Conservation (phyloP, 2,329 filamentous ascomycete genomes). For the Metarhizium album region DNA sequence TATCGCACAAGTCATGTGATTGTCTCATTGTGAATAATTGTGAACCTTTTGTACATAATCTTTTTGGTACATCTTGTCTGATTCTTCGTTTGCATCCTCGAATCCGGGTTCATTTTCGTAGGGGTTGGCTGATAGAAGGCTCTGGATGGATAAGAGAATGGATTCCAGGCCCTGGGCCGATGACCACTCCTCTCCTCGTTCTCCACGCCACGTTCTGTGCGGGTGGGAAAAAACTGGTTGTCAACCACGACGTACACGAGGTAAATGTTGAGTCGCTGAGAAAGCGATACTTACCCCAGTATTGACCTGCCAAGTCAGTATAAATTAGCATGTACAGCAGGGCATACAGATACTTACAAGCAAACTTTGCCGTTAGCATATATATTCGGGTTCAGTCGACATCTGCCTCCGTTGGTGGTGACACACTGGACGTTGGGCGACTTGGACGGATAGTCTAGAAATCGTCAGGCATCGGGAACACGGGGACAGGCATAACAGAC, state of each 20-base stretch:
- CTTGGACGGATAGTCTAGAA: slow-evolving; percentile 68
- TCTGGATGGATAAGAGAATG: slow-evolving; percentile 90
- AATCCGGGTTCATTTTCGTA: slow-evolving; percentile 96
- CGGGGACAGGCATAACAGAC: neutral
- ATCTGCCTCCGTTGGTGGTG: slow-evolving; percentile 82
- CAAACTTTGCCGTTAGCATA: slow-evolving; percentile 89
- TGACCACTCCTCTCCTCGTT: slow-evolving; percentile 89
- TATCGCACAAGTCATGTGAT: neutral
- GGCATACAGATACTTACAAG: slow-evolving; percentile 47
- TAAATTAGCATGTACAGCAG: neutral
- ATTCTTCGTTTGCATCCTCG: slow-evolving; percentile 57
- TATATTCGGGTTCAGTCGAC: slow-evolving; percentile 94
- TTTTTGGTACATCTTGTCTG: slow-evolving; percentile 63
- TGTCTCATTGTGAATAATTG: neutral
- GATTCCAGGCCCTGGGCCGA: slow-evolving; percentile 92
- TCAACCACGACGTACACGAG: neutral
- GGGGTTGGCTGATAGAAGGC: slow-evolving; percentile 84
- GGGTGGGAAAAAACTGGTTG: neutral
- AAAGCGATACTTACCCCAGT: slow-evolving; percentile 50
- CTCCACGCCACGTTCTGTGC: slow-evolving; percentile 81
- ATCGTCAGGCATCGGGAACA: neutral
- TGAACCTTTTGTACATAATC: slow-evolving; percentile 71
- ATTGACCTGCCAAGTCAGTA: slow-evolving; percentile 52
- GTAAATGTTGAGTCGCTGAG: neutral
- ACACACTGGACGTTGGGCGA: slow-evolving; percentile 52